Evolutionary conservation across 257 asterid genomes (phyloP), one percentile per base, ranked within the genome.

Genomic region (Lavandula angustifolia): DNA sequence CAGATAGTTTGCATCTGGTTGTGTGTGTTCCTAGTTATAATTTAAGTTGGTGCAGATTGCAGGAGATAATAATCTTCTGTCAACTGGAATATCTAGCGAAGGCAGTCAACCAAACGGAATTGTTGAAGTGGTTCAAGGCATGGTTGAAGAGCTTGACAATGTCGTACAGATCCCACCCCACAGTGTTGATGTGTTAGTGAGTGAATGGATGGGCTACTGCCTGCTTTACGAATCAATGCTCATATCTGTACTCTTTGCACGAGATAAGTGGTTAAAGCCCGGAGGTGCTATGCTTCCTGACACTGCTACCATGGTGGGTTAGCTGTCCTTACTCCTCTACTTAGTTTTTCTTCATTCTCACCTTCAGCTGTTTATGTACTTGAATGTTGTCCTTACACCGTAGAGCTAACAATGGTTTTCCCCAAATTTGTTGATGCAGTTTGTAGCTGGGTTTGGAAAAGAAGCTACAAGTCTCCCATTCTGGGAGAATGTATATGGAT

Each of bases 161-260:
- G 77, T 73, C 57, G 46, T 66, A 16, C 73, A 74, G 8, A 76
- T 89, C 73, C 72, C 71, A 71, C 85, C 89, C 63, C 87, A 79
- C 53, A 85, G 91, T 46, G 83, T 92, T 64, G 98, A 92, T 63
- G 89, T 92, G 59, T 72, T 92, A 56, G 16, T 92, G 66, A 92
- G 98, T 64, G 97, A 92, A 74, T 92, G 98, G 98, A 92, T 89
- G 98, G 98, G 98, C 46, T 92, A 89, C 79, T 89, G 96, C 85
- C 85, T 92, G 60, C 96, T 87, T 52, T 92, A 87, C n/a, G 98
- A 92, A 71, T 84, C 98, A 50, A 92, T 92, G 98, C 95, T 92
- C 33, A 46, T 74, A 59, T 89, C 98, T 68, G 97, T 92, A 56
- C 83, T 92, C 42, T 79, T 78, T 79, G 98, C 98, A 61, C 88